Percentiles rank a stretch among this genome's conserved stretches.
phyloP scores from a whole-genome alignment of 192 early-diverging fungal species.

The Entrophospora sp. region DNA sequence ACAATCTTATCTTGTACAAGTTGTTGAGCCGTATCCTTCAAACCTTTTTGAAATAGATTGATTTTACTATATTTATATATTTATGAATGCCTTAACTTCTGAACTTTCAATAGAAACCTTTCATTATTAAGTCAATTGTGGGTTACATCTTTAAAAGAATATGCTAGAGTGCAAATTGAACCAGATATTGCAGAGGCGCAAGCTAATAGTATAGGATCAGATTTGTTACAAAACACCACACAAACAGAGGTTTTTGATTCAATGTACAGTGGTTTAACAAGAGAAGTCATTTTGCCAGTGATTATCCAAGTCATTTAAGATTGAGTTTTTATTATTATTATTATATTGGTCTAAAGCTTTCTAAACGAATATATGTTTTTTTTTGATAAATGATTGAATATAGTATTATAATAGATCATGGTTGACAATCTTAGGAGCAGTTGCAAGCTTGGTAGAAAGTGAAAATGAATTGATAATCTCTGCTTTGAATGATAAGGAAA shows the following conservation, averaged over 20 bases:
- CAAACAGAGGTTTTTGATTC: slow-evolving; percentile 39
- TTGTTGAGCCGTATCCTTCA: slow-evolving; percentile 47
- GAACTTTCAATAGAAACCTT: slow-evolving; percentile 36
- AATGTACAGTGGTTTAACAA: slow-evolving; percentile 55
- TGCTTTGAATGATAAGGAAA: slow-evolving; percentile 24
- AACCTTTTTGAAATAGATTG: background rate
- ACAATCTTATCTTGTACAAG: slow-evolving; percentile 49
- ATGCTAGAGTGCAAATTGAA: slow-evolving; percentile 59
- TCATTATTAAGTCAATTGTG: slow-evolving; percentile 47
- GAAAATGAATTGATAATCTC: slow-evolving; percentile 37
- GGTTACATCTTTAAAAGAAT: slow-evolving; percentile 51
- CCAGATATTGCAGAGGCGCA: slow-evolving; percentile 35
- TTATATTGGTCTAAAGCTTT: background rate
- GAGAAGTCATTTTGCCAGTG: slow-evolving; percentile 62
- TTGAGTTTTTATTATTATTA: background rate
- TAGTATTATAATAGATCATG: slow-evolving; percentile 51
- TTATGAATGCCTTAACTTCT: background rate
- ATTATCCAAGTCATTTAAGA: too few species aligned
- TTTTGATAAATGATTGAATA: too few species aligned
- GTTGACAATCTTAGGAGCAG: slow-evolving; percentile 49
- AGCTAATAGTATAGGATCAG: slow-evolving; percentile 10
- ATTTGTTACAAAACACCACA: background rate
- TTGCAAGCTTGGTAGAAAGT: slow-evolving; percentile 41
- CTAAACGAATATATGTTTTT: background rate
- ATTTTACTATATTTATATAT: background rate